A percentile compares a stretch with the other conserved stretches of the same genome.
Conservation (phyloP, 2,329 filamentous ascomycete species). For the Cordyceps pruinosa region DNA sequence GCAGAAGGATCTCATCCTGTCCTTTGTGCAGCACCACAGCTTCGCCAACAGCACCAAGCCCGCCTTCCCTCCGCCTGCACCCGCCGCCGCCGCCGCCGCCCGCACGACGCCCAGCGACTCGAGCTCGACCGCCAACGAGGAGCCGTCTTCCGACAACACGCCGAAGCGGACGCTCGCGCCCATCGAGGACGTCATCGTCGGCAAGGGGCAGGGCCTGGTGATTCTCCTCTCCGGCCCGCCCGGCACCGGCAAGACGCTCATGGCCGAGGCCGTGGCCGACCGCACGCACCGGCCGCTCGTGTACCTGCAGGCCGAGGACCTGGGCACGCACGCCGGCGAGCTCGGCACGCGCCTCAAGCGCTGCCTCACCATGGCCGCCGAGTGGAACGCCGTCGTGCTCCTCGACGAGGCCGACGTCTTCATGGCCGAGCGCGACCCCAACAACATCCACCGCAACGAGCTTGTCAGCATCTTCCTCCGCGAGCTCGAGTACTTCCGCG, state of each 20-base stretch:
- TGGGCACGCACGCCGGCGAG: slow-evolving; percentile 36
- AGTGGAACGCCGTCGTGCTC: slow-evolving; percentile 45
- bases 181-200: slow-evolving; percentile 35
- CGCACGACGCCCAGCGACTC: slow-evolving; percentile 19
- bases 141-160: background rate
- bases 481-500: slow-evolving; percentile 39
- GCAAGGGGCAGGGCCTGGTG: slow-evolving; percentile 38
- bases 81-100: background rate
- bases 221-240: slow-evolving; percentile 39
- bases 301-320: slow-evolving; percentile 38
- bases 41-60: slow-evolving; percentile 14
- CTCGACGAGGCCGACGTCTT: slow-evolving; percentile 50
- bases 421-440: slow-evolving; percentile 38
- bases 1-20: slow-evolving; percentile 40
- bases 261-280: slow-evolving; percentile 38
- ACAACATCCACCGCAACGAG: slow-evolving; percentile 42
- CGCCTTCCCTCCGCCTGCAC: slow-evolving; percentile 5
- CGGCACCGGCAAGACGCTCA: slow-evolving; percentile 41
- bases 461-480: slow-evolving; percentile 41
- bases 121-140: slow-evolving; percentile 22
- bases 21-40: slow-evolving; percentile 40
- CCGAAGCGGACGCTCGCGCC: slow-evolving; percentile 13
- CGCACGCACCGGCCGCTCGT: slow-evolving; percentile 38
- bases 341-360: slow-evolving; percentile 42
- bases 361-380: slow-evolving; percentile 40